A percentile compares a stretch with the other conserved stretches of the same genome.
Evolutionary conservation across 345 rosid genomes (phyloP).

Genomic region (Citrus inodora): DNA sequence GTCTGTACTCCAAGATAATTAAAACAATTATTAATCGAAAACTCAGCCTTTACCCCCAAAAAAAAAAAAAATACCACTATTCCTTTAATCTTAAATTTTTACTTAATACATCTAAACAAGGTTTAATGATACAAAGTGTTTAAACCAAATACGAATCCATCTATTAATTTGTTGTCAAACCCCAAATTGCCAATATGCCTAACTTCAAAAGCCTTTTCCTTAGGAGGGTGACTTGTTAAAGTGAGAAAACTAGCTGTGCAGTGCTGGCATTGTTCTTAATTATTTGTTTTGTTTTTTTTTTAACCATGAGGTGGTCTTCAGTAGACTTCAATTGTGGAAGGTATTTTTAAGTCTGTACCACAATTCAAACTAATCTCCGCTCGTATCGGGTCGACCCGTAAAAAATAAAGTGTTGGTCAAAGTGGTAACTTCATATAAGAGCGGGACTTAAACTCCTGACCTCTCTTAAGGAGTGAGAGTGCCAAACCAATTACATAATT

Average conservation of each 20-base stretch:
- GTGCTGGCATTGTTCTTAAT: not conserved
- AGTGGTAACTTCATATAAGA: fast-evolving
- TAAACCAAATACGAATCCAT: not conserved
- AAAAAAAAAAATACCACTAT: not conserved
- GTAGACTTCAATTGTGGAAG: fast-evolving
- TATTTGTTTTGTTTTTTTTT: not conserved
- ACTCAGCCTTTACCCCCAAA: not conserved
- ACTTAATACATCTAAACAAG: not conserved
- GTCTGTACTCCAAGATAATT: no score
- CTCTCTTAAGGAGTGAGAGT: no score
- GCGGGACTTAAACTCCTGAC: fast-evolving
- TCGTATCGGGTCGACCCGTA: fast-evolving
- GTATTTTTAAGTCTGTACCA: fast-evolving
- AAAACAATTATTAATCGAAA: not conserved
- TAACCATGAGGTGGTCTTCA: no score
- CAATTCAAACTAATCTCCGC: no score
- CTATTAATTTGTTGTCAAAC: not conserved
- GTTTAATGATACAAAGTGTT: not conserved
- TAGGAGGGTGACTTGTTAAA: not conserved
- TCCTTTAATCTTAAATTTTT: not conserved
- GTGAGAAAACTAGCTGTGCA: not conserved
- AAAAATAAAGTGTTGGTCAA: no score
- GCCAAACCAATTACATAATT: not conserved
- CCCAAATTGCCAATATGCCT: not conserved
- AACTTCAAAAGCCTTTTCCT: not conserved